These are phyloP conservation scores for Kalaharituber pfeilii DNA, from an alignment of 2,329 filamentous ascomycete species.

Conservation along the genomic window DNA sequence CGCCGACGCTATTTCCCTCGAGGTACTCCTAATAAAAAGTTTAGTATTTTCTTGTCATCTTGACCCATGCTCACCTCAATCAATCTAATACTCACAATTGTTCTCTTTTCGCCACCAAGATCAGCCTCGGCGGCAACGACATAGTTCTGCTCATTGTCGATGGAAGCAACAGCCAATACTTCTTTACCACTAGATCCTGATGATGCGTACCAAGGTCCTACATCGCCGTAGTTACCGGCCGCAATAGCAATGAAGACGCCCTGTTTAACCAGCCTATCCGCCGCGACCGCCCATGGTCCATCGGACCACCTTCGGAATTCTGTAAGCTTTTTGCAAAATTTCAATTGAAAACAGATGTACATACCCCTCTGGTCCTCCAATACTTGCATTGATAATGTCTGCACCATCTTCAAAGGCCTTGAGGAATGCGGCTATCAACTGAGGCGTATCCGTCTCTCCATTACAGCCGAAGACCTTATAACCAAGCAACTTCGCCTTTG, in stretches of 20 bases:
- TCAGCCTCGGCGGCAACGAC: conserved; percentile 14
- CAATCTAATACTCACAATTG: conserved; percentile 18
- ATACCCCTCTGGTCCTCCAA: conserved; percentile 26
- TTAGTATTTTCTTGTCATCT: too few relatives aligned
- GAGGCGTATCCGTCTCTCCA: conserved; percentile 21
- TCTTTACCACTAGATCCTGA: conserved; percentile 30
- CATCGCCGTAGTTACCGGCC: conserved; percentile 35
- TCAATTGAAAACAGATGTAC: conserved; percentile 8
- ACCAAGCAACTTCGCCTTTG: conserved; percentile 22
- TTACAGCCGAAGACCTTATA: conserved; percentile 25
- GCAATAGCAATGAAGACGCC: conserved; percentile 36
- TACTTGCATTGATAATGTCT: conserved; percentile 28
- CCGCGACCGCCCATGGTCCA: conserved; percentile 28
- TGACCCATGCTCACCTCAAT: too few relatives aligned
- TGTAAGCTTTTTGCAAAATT: background rate
- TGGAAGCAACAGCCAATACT: conserved; percentile 32
- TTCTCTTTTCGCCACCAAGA: conserved; percentile 23
- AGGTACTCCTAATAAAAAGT: background rate
- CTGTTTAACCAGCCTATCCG: conserved; percentile 30
- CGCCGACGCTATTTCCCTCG: background rate
- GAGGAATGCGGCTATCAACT: conserved; percentile 25
- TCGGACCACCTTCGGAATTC: conserved; percentile 26
- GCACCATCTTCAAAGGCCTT: conserved; percentile 24
- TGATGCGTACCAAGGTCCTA: conserved; percentile 33
- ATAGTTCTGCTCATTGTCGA: conserved; percentile 25